A percentile compares a stretch with the other conserved stretches of the same genome.
These are phyloP conservation scores for Pythium aquatile DNA, from an alignment of 352 stramenopile species.

Conservation along the genomic window DNA sequence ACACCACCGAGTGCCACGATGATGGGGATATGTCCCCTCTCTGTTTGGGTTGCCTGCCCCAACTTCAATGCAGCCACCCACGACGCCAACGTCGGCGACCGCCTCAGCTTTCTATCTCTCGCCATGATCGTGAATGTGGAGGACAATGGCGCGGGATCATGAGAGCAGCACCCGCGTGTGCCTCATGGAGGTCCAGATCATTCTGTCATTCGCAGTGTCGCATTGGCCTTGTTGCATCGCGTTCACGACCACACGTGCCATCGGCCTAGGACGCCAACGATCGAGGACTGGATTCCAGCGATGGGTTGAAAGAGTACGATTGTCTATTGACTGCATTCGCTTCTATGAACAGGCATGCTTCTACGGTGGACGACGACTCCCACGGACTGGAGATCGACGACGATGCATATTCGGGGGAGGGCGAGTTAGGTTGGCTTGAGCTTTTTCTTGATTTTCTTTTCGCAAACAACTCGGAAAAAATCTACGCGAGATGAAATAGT, in stretches of 20 bases:
- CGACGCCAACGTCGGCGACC: neutral
- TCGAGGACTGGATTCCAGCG: neutral
- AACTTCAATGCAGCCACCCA: neutral
- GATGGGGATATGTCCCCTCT: neutral
- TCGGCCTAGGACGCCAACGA: too few relatives aligned
- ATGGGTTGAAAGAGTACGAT: neutral
- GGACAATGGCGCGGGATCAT: too few relatives aligned
- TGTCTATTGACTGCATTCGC: neutral
- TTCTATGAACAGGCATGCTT: neutral
- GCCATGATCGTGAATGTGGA: neutral
- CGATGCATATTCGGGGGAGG: neutral
- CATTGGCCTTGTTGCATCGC: too few relatives aligned
- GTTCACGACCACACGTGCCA: too few relatives aligned
- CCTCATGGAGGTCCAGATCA: too few relatives aligned
- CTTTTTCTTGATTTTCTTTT: slow-evolving; percentile 19
- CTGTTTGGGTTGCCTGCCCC: neutral
- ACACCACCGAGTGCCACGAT: neutral
- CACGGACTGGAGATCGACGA: neutral
- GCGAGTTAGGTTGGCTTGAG: neutral
- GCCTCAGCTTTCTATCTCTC: neutral
- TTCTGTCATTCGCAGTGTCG: too few relatives aligned
- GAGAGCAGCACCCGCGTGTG: too few relatives aligned
- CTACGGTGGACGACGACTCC: neutral
- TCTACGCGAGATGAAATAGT: slow-evolving; percentile 24
- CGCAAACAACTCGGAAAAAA: slow-evolving; percentile 17